These are phyloP conservation scores for Aspergillus uvarum DNA, from an alignment of 2,329 filamentous ascomycete genomes.

Conservation along the genomic window DNA sequence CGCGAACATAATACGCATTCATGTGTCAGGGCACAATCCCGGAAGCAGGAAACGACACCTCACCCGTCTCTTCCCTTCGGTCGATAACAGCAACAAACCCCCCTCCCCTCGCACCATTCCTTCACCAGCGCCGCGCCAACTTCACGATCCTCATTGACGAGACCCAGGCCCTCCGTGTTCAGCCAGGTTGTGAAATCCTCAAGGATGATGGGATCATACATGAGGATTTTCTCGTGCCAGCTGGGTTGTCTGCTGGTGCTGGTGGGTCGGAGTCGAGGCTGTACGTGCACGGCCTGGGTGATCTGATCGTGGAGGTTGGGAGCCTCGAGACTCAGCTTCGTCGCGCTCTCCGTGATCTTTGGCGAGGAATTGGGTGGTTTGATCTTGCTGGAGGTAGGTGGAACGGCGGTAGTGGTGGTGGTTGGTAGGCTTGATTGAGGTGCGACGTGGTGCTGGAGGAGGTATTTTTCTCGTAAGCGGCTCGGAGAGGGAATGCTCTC, in stretches of 20 bases:
- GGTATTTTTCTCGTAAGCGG: constrained; percentile 24
- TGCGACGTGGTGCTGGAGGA: background rate
- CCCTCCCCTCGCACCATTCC: constrained; percentile 84
- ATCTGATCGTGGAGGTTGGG: constrained; percentile 49
- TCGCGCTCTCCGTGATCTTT: background rate
- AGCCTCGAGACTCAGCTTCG: constrained; percentile 23
- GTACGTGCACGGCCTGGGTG: constrained; percentile 48
- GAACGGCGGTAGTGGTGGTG: background rate
- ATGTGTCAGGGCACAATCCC: background rate
- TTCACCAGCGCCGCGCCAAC: constrained; percentile 68
- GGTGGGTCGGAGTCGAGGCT: constrained; percentile 34
- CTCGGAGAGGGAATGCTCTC: constrained; percentile 24
- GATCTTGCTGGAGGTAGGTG: constrained; percentile 5
- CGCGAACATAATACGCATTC: no score
- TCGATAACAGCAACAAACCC: constrained; percentile 73
- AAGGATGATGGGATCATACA: constrained; percentile 86
- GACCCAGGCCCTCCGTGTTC: constrained; percentile 67
- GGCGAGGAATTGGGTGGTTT: background rate
- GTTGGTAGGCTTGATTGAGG: background rate
- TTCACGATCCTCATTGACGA: constrained; percentile 65
- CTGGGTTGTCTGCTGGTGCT: constrained; percentile 50
- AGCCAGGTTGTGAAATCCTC: constrained; percentile 84
- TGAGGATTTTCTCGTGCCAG: constrained; percentile 90
- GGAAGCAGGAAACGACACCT: background rate
- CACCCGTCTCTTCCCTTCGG: background rate